These are phyloP conservation scores for Hemileccinum impolitum DNA, from an alignment of 768 basidiomycete species.

Conservation along the genomic window DNA sequence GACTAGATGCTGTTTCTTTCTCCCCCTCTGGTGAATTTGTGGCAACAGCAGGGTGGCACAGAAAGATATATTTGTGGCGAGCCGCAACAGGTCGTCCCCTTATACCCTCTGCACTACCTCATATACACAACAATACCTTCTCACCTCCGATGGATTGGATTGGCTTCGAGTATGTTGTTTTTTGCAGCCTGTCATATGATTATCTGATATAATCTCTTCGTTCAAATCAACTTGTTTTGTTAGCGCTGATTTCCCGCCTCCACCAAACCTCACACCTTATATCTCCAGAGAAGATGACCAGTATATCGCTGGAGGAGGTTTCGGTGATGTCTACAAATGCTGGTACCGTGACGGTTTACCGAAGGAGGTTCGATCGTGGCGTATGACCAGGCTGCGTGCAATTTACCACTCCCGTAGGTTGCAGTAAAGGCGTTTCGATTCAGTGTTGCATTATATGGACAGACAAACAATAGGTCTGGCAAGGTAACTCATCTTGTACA, in stretches of 20 bases:
- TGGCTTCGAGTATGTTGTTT: neutral
- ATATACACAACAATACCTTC: no score
- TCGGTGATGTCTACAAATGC: no score
- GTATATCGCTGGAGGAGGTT: no score
- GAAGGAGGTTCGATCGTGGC: constrained; percentile 1
- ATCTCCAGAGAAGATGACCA: neutral
- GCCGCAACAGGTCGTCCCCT: no score
- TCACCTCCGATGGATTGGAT: neutral
- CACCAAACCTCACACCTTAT: constrained; percentile 8
- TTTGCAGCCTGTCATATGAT: neutral
- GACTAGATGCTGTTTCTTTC: neutral
- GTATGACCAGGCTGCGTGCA: neutral
- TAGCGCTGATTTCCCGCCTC: neutral
- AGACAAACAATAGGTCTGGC: neutral
- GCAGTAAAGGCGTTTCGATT: constrained; percentile 23
- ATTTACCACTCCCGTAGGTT: constrained; percentile 11
- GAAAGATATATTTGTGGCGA: constrained; percentile 3
- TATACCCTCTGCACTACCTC: neutral
- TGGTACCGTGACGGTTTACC: neutral
- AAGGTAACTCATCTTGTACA: neutral
- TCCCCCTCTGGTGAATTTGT: constrained; percentile 8
- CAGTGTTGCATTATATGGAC: neutral
- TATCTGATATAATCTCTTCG: no score
- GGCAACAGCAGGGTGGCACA: neutral
- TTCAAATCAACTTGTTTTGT: neutral